Evolutionary conservation across 306 rosid species (phyloP).

Genomic region (Quercus aquifolioides): DNA sequence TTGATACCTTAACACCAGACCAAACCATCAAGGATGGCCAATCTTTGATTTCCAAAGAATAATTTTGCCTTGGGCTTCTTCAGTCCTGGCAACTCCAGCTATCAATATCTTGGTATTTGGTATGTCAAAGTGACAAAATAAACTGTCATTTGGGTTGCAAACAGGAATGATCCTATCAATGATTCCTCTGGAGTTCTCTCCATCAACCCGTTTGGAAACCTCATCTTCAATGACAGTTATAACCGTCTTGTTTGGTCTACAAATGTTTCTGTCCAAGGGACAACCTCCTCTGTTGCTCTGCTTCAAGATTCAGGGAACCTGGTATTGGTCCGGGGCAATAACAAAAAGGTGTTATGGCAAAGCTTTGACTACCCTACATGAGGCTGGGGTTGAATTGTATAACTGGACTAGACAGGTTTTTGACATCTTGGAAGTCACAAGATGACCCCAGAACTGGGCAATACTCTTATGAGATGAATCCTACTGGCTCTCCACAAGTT

Average conservation of each 20-base stretch:
- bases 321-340: too few species aligned
- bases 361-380: neutral
- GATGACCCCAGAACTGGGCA: neutral
- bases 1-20: neutral
- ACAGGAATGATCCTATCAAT: conserved; percentile 16
- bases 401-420: conserved; percentile 6
- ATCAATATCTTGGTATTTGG: too few species aligned
- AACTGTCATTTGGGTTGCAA: too few species aligned
- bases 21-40: neutral
- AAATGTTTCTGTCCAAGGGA: neutral
- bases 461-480: too few species aligned
- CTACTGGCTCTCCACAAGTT: too few species aligned
- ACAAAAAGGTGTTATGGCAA: too few species aligned
- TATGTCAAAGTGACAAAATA: neutral
- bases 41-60: neutral
- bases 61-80: too few species aligned
- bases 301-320: too few species aligned
- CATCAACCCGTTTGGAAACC: neutral
- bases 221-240: neutral
- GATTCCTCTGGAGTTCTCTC: conserved; percentile 19
- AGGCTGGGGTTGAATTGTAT: conserved; percentile 21
- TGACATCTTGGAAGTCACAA: conserved; percentile 27
- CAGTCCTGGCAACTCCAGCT: too few species aligned
- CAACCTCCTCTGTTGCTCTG: neutral
- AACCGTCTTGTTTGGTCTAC: conserved; percentile 20